These are phyloP conservation scores for Pseudohyphozyma bogoriensis DNA, from an alignment of 768 basidiomycete species.

Conservation along the genomic window DNA sequence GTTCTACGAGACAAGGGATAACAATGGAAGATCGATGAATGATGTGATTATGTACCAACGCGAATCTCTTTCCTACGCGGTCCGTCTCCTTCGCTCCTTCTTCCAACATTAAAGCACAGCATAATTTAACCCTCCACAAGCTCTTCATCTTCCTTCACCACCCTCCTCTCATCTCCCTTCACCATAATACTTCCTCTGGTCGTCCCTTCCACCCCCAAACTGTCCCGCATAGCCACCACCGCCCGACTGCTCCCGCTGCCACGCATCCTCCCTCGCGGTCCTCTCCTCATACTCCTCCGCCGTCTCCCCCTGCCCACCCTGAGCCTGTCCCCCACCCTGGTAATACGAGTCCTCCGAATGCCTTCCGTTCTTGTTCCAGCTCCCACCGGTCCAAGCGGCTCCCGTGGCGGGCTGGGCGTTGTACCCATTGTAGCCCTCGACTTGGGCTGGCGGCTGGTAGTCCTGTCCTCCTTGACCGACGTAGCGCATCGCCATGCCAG, in stretches of 20 bases:
- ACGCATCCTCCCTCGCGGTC: background rate
- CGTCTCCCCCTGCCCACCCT: background rate
- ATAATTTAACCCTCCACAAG: too few species aligned
- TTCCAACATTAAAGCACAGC: too few species aligned
- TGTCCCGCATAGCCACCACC: too few species aligned
- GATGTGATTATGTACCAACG: too few species aligned
- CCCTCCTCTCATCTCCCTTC: too few species aligned
- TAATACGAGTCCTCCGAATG: background rate
- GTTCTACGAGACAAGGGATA: too few species aligned
- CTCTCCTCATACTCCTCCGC: background rate
- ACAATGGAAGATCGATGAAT: too few species aligned
- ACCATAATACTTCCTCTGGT: too few species aligned
- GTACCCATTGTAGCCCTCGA: background rate
- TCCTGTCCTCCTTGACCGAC: background rate
- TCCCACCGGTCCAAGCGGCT: background rate
- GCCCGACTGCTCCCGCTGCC: background rate
- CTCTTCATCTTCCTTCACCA: too few species aligned
- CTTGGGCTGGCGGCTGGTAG: background rate
- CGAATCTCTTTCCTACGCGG: too few species aligned
- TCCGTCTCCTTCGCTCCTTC: too few species aligned
- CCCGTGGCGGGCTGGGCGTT: background rate
- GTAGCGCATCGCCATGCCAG: background rate
- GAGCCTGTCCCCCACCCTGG: background rate
- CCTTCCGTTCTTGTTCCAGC: background rate
- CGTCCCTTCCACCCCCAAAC: too few species aligned